Evolutionary conservation across 2,329 filamentous ascomycete genomes (phyloP).

Genomic region (Alternaria incomplexa): DNA sequence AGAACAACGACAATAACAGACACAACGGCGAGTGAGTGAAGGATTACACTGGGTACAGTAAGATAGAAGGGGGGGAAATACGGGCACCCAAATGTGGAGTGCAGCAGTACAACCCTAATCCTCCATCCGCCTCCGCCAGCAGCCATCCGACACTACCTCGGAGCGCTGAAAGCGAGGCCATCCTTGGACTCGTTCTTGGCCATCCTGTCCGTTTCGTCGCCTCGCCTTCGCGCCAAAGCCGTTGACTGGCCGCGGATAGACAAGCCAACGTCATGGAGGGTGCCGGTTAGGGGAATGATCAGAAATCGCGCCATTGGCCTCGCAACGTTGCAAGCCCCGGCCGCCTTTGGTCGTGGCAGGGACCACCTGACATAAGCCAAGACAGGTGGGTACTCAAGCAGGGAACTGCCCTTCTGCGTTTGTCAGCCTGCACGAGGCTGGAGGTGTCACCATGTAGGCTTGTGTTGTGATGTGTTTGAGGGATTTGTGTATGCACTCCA

Average conservation of each 20-base stretch:
- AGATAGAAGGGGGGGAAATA: not conserved
- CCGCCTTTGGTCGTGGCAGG: slow-evolving; percentile 22
- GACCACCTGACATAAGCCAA: slow-evolving; percentile 13
- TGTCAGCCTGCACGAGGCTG: not conserved
- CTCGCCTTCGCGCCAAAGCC: not conserved
- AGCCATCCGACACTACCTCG: not conserved
- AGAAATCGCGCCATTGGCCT: slow-evolving; percentile 26
- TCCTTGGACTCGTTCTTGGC: too few species aligned
- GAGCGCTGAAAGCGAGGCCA: not conserved
- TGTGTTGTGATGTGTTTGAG: not conserved
- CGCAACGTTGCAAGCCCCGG: slow-evolving; percentile 16
- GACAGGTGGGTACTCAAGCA: not conserved
- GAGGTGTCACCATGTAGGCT: not conserved
- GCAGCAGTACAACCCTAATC: not conserved
- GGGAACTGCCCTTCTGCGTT: not conserved
- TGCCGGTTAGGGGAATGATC: slow-evolving; percentile 37
- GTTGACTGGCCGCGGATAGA: slow-evolving; percentile 9
- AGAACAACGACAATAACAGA: not conserved
- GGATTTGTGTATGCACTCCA: not conserved
- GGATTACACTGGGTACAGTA: not conserved
- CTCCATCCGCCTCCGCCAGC: not conserved
- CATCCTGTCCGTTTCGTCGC: not conserved
- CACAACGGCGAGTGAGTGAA: not conserved
- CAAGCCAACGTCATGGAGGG: slow-evolving; percentile 38
- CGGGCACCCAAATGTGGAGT: not conserved